These are phyloP conservation scores for Cymbopogon flexuosus DNA, from an alignment of 202 grass and related monocot species.

Conservation along the genomic window DNA sequence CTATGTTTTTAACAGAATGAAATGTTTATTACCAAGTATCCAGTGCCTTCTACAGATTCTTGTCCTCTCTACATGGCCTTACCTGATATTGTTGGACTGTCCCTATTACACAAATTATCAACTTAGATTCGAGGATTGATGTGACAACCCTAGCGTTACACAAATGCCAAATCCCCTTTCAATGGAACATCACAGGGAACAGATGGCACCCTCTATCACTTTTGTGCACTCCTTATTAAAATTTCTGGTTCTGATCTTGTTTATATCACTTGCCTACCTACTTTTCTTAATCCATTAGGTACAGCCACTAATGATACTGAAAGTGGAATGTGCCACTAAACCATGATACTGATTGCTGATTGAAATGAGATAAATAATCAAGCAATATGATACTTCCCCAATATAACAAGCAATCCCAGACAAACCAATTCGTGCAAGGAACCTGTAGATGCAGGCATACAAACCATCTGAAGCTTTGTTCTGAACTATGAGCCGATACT, in stretches of 20 bases:
- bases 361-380: slow-evolving; percentile 5
- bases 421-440: not conserved
- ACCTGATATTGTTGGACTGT: not conserved
- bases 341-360: slow-evolving; percentile 1
- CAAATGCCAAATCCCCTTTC: slow-evolving; percentile 6
- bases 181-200: slow-evolving; percentile 5
- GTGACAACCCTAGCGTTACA: not conserved
- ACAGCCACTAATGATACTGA: slow-evolving; percentile 23
- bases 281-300: slow-evolving; percentile 10
- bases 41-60: not conserved
- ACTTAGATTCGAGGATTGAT: not conserved
- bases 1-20: not conserved
- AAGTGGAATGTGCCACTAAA: not conserved
- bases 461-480: not conserved
- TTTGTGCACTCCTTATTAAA: not conserved
- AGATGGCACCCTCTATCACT: slow-evolving; percentile 23
- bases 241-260: not conserved
- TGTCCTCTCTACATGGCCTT: not conserved
- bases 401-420: not conserved
- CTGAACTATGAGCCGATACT: slow-evolving; percentile 16
- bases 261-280: slow-evolving; percentile 14
- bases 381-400: not conserved
- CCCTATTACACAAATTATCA: slow-evolving; percentile 2
- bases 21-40: not conserved
- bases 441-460: not conserved